phyloP scores from a whole-genome alignment of 371 early-diverging fungal genomes.

The Mucor irregularis region DNA sequence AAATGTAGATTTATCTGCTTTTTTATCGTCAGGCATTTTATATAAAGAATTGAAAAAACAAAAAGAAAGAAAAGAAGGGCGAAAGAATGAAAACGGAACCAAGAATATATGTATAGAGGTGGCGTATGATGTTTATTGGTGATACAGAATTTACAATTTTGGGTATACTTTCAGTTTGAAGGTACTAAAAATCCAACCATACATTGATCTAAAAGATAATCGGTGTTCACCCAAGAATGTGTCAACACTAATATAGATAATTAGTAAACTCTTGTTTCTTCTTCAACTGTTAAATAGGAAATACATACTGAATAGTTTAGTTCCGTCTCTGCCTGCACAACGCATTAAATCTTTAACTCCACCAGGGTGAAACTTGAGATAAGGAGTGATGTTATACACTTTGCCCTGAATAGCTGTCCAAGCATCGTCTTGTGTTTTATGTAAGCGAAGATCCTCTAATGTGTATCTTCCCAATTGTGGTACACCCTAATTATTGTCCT shows the following conservation, averaged over 20 bases:
- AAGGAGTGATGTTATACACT: slow-evolving; percentile 95
- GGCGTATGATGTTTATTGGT: too few species aligned
- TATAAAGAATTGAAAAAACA: neutral
- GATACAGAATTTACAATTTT: slow-evolving; percentile 1
- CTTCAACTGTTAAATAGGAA: neutral
- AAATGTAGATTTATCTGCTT: slow-evolving; percentile 9
- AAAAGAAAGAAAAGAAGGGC: neutral
- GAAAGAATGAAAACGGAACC: neutral
- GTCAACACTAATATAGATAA: slow-evolving; percentile 58
- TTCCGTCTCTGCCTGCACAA: slow-evolving; percentile 94
- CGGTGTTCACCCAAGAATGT: slow-evolving; percentile 95
- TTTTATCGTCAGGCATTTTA: slow-evolving; percentile 9
- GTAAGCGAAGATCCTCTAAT: slow-evolving; percentile 75
- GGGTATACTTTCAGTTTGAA: slow-evolving; percentile 8
- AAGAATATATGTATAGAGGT: too few species aligned
- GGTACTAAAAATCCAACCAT: slow-evolving; percentile 80
- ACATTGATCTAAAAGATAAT: slow-evolving; percentile 81
- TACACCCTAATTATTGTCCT: slow-evolving; percentile 48
- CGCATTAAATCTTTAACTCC: slow-evolving; percentile 85
- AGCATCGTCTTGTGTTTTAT: slow-evolving; percentile 79
- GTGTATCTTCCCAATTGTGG: slow-evolving; percentile 61
- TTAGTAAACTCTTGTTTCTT: neutral
- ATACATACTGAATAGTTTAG: slow-evolving; percentile 82
- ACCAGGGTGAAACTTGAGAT: slow-evolving; percentile 96
- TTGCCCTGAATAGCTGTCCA: slow-evolving; percentile 95